Evolutionary conservation across 202 grass and related monocot species (phyloP).

Genomic region (Dendrocalamus latiflorus): DNA sequence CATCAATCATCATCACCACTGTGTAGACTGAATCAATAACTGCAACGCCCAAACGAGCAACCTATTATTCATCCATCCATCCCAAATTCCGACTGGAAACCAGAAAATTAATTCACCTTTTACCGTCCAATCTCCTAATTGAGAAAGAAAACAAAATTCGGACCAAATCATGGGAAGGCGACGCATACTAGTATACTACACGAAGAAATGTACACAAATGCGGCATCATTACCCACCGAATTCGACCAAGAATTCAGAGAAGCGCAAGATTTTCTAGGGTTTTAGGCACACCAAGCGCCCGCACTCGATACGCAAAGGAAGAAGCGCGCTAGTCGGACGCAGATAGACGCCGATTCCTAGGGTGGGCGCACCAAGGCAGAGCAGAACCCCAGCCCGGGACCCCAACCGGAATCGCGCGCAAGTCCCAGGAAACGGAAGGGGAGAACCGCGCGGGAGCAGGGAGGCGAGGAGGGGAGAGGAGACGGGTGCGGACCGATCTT

Average conservation of each 20-base stretch:
- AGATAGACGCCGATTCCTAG: neutral
- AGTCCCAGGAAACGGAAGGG: neutral
- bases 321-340: neutral
- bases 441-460: neutral
- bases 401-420: neutral
- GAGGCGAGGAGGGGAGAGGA: neutral
- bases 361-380: neutral
- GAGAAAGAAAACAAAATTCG: neutral
- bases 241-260: neutral
- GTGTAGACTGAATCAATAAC: neutral
- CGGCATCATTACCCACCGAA: neutral
- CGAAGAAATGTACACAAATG: neutral
- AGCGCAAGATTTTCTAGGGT: constrained; percentile 1
- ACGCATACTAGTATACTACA: neutral
- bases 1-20: neutral
- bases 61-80: neutral
- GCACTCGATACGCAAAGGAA: neutral
- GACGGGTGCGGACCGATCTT: constrained; percentile 56
- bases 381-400: neutral
- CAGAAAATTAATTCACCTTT: neutral
- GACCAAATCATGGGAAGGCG: neutral
- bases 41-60: constrained; percentile 2
- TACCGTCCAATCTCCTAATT: neutral
- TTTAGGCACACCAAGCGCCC: neutral
- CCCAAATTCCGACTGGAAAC: constrained; percentile 14